Conservation (phyloP, 176 grass and related monocot genomes). For the Hyparrhenia diplandra region DNA sequence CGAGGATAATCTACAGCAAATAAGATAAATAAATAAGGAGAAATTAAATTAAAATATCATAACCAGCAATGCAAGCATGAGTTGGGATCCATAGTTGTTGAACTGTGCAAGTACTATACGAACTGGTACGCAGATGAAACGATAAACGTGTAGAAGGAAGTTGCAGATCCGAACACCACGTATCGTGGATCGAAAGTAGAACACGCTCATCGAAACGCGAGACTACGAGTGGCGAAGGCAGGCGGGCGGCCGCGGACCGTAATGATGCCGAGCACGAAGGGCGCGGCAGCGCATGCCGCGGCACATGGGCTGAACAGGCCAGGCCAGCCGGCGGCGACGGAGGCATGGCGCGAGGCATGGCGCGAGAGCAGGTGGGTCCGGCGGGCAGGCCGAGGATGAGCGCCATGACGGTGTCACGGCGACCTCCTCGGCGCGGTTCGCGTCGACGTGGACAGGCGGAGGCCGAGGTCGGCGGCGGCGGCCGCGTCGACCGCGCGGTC, state of each 20-base stretch:
- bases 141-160: not conserved
- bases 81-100: not conserved
- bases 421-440: conserved; percentile 83
- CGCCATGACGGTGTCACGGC: conserved; percentile 97
- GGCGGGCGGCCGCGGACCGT: conserved; percentile 69
- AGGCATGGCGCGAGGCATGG: conserved; percentile 56
- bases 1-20: not conserved
- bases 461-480: conserved; percentile 68
- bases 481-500: conserved; percentile 85
- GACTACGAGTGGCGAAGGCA: conserved; percentile 89
- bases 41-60: not conserved
- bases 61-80: not conserved
- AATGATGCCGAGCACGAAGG: conserved; percentile 86
- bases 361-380: conserved; percentile 79
- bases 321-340: conserved; percentile 57
- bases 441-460: conserved; percentile 84
- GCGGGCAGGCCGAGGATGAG: conserved; percentile 74
- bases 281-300: conserved; percentile 90
- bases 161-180: conserved; percentile 40
- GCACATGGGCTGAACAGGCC: conserved; percentile 78
- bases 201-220: conserved; percentile 92
- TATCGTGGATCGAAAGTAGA: conserved; percentile 88
- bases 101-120: not conserved
- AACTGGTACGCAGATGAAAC: not conserved
- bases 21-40: not conserved